Evolutionary conservation across 2,329 filamentous ascomycete species (phyloP).

Genomic region (Fusarium equiseti): DNA sequence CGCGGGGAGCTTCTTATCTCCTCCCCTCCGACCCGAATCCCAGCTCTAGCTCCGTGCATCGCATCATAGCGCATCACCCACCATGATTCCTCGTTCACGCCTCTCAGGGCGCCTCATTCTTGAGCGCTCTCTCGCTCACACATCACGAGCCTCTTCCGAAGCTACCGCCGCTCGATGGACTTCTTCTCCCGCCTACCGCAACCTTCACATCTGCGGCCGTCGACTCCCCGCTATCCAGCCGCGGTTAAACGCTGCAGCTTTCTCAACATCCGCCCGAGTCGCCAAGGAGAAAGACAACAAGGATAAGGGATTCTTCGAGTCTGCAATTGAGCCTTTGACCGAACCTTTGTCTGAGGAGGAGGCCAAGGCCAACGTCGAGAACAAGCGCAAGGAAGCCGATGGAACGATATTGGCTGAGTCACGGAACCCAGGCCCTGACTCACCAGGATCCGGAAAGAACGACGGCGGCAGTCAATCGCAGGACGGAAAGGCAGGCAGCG

Average conservation of each 20-base stretch:
- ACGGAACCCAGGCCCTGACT: conserved; percentile 58
- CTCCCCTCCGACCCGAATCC: conserved; percentile 21
- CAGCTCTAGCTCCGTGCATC: conserved; percentile 34
- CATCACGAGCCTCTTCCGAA: conserved; percentile 43
- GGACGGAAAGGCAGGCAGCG: conserved; percentile 69
- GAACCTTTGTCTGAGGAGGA: conserved; percentile 67
- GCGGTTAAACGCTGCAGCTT: conserved; percentile 49
- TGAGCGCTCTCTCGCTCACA: conserved; percentile 50
- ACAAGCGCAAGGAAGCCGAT: conserved; percentile 57
- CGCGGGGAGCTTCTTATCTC: conserved; percentile 44
- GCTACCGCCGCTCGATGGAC: conserved; percentile 46
- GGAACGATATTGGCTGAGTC: conserved; percentile 63
- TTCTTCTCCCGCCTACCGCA: conserved; percentile 46
- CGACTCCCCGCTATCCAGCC: conserved; percentile 49
- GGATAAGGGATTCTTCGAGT: conserved; percentile 65
- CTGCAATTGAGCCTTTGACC: conserved; percentile 54
- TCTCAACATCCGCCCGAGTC: conserved; percentile 53
- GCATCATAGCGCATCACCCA: conserved; percentile 20
- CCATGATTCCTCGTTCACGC: conserved; percentile 58
- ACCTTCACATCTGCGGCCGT: conserved; percentile 50
- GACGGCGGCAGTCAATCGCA: conserved; percentile 52
- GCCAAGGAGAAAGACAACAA: conserved; percentile 54
- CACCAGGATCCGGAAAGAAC: conserved; percentile 60
- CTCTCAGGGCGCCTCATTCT: conserved; percentile 56
- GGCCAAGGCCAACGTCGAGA: conserved; percentile 63